Conservation (phyloP, 129 eudicot species). For the Centrapalus pauciflorus region DNA sequence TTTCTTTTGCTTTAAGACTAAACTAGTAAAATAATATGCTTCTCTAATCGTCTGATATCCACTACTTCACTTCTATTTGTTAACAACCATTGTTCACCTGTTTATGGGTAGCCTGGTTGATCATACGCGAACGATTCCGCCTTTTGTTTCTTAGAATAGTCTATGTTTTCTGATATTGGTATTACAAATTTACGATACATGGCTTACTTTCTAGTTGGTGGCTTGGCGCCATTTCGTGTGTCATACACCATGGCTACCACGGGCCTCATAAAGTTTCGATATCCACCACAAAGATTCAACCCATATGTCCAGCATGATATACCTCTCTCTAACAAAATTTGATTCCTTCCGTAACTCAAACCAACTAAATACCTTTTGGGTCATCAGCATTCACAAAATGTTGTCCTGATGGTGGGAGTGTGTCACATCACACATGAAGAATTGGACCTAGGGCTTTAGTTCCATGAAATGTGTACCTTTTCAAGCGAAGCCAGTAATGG, state of each 20-base stretch:
- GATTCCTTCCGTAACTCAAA: constrained; percentile 13
- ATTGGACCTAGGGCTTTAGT: background rate
- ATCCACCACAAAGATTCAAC: background rate
- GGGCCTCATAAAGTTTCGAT: background rate
- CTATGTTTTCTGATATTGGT: too few species aligned
- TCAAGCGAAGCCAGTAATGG: background rate
- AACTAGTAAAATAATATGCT: constrained; percentile 4
- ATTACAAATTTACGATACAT: too few species aligned
- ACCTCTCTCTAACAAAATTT: background rate
- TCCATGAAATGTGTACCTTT: background rate
- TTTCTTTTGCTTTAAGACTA: background rate
- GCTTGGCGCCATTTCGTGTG: background rate
- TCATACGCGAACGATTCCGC: background rate
- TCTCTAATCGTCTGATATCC: background rate
- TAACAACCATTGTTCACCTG: background rate
- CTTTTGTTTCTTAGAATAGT: background rate
- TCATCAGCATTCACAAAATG: background rate
- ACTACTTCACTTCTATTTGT: background rate
- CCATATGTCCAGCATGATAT: background rate
- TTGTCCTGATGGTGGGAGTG: background rate
- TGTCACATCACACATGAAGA: background rate
- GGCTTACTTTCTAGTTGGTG: background rate
- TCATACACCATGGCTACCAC: background rate
- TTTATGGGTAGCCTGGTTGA: background rate
- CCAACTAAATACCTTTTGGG: background rate